Conservation (phyloP, 1,284 basidiomycete genomes). For the Leccinum ponderosum region DNA sequence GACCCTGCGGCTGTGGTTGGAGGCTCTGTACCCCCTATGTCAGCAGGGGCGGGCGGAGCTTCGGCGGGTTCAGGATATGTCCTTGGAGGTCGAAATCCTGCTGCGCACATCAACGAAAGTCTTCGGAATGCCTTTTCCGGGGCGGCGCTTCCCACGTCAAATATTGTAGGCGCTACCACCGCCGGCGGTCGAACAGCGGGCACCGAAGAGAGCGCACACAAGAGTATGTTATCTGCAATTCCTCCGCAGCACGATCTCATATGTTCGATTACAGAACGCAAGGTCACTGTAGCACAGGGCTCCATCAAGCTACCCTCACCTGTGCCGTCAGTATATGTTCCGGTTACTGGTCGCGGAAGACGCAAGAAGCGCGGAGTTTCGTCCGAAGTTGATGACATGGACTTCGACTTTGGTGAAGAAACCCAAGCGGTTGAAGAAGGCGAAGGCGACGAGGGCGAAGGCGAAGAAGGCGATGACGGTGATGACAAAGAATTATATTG, state of each 20-base stretch:
- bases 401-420: constrained; percentile 36
- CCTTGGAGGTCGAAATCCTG: constrained; percentile 40
- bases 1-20: constrained; percentile 36
- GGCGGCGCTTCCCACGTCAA: constrained; percentile 29
- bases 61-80: constrained; percentile 29
- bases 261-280: constrained; percentile 27
- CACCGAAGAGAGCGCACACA: constrained; percentile 30
- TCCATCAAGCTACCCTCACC: constrained; percentile 41
- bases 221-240: constrained; percentile 25
- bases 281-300: constrained; percentile 29
- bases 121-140: constrained; percentile 42
- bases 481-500: constrained; percentile 64
- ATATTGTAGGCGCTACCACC: background rate
- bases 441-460: constrained; percentile 49
- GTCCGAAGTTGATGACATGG: constrained; percentile 35
- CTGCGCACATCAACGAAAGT: constrained; percentile 49
- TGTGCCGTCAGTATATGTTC: constrained; percentile 34
- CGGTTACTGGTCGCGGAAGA: constrained; percentile 34
- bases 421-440: constrained; percentile 39
- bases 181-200: constrained; percentile 16
- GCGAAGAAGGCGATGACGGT: constrained; percentile 46
- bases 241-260: constrained; percentile 2
- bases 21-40: constrained; percentile 21
- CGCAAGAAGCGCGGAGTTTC: constrained; percentile 42
- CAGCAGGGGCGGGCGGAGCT: constrained; percentile 16